Evolutionary conservation across 2,329 filamentous ascomycete species (phyloP), one percentile per base, ranked within the genome.

Genomic region (Epichloe hybrida): DNA sequence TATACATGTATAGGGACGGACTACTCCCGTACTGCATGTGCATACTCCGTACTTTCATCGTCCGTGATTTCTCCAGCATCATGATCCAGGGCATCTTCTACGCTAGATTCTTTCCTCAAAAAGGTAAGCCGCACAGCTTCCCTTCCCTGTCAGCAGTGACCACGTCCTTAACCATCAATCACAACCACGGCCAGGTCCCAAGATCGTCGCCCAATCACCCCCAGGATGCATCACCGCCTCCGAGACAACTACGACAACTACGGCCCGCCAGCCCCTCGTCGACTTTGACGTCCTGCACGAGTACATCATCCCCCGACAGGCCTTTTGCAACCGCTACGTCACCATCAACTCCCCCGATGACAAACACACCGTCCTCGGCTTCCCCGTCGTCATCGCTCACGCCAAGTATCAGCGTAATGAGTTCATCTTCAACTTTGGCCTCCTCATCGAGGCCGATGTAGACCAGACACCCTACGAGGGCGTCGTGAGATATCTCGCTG

Each of bases 351-450:
- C 87, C 44, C 79, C 80, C 0, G 77, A 80, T 50, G 74, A 74
- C 58, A 79, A 79, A 57, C 85, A 90, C 66, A 81, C 83, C 52
- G 81, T 98, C 50, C 76, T 98, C 36, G 88, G 90, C 15, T 88
- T 89, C 60, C 93, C 93, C 0, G 84, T 97, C 49, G 91, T 88
- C 63, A 88, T 97, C 62, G 81, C 84, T 48, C 80, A 89, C 56
- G 77, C 82, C 50, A 84, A 84, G 58, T 95, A 97, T 63, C 81
- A 85, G 62, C 84, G 93, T 52, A 95, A 95, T 68, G 88, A 95
- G 67, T 97, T 96, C 73, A 95, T 96, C 63, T 98, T 97, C 79
- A 97, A 97, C 67, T 95, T 97, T 63, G 89, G 88, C 53, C 74
- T 97, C 43, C 84, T 95, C 31, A 74, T 95, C 47, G 79, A 85